phyloP scores from a whole-genome alignment of 2,329 filamentous ascomycete genomes.

The Neopestalotiopsis rosae region DNA sequence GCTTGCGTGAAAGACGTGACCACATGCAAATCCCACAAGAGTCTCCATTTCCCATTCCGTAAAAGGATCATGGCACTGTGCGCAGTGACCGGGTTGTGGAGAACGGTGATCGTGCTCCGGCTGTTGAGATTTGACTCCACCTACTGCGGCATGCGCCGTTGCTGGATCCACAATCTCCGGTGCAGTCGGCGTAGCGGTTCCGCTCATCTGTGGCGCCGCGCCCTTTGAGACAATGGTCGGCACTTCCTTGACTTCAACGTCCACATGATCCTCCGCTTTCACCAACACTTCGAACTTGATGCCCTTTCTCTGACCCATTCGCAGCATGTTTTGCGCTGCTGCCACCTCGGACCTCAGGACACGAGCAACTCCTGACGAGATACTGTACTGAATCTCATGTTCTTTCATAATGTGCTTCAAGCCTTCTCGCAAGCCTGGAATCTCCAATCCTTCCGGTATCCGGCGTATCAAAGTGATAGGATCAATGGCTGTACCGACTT shows the following conservation, averaged over 20 bases:
- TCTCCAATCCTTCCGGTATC: conserved; percentile 92
- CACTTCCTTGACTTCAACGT: conserved; percentile 47
- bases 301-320: conserved; percentile 79
- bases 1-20: conserved; percentile 79
- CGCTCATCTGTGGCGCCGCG: conserved; percentile 27
- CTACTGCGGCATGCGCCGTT: conserved; percentile 13
- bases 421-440: conserved; percentile 87
- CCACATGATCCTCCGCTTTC: conserved; percentile 48
- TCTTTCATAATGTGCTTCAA: conserved; percentile 91
- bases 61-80: conserved; percentile 61
- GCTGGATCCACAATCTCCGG: conserved; percentile 22
- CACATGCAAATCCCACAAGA: conserved; percentile 80
- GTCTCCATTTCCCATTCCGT: conserved; percentile 70
- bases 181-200: conserved; percentile 27
- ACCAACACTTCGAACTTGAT: conserved; percentile 84
- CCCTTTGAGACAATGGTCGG: conserved; percentile 30
- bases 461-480: conserved; percentile 88
- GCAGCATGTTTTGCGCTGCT: conserved; percentile 78
- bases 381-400: conserved; percentile 93
- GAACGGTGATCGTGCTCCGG: conserved; percentile 36
- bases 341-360: conserved; percentile 89
- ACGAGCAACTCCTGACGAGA: conserved; percentile 85
- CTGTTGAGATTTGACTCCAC: conserved; percentile 31
- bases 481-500: conserved; percentile 92
- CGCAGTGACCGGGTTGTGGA: conserved; percentile 61